Evolutionary conservation across 2,329 filamentous ascomycete species (phyloP).

Genomic region (Botrytis sinoallii): DNA sequence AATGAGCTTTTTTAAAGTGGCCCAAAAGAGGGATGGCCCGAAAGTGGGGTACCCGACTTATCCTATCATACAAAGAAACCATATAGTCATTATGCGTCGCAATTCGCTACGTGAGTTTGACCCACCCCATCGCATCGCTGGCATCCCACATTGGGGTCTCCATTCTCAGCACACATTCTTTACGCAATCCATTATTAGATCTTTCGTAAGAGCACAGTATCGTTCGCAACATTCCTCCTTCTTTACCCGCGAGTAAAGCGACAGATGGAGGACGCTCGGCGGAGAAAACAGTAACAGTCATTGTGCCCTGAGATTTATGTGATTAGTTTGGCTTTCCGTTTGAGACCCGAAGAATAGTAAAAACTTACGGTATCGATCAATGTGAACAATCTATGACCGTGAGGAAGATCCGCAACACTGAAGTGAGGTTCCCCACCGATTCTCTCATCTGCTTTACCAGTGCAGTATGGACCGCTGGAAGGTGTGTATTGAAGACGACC

Average conservation of each 20-base stretch:
- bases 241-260: slow-evolving; percentile 36
- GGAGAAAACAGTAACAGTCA: slow-evolving; percentile 37
- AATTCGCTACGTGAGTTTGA: slow-evolving; percentile 16
- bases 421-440: slow-evolving; percentile 30
- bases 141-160: slow-evolving; percentile 23
- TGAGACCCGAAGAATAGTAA: neutral
- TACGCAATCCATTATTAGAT: slow-evolving; percentile 21
- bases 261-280: slow-evolving; percentile 37
- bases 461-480: slow-evolving; percentile 17
- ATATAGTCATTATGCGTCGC: neutral
- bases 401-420: slow-evolving; percentile 19
- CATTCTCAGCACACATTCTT: slow-evolving; percentile 27
- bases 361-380: slow-evolving; percentile 35
- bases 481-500: slow-evolving; percentile 24
- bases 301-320: neutral
- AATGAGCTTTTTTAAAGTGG: too few species aligned
- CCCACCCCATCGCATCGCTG: slow-evolving; percentile 13
- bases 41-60: too few species aligned
- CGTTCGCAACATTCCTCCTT: slow-evolving; percentile 38
- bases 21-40: too few species aligned
- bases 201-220: slow-evolving; percentile 33
- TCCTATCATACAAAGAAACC: neutral
- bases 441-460: slow-evolving; percentile 18
- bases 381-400: slow-evolving; percentile 26
- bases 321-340: neutral